phyloP scores from a whole-genome alignment of 768 basidiomycete species.

The Amanita brunnescens region DNA sequence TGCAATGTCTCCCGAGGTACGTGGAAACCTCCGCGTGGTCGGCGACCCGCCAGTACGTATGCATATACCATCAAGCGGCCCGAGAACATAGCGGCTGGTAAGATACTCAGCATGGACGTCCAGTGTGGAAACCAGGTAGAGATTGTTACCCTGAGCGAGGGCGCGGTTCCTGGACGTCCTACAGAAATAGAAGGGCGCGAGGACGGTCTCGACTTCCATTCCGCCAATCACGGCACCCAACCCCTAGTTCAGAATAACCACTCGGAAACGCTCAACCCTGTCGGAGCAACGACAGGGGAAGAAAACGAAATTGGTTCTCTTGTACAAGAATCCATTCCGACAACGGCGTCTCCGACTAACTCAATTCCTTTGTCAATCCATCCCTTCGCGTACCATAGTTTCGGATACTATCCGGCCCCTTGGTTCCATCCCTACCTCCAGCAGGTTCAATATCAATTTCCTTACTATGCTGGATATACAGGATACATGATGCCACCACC shows the following conservation, averaged over 20 bases:
- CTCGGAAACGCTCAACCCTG: background rate
- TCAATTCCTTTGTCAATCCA: background rate
- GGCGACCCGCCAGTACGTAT: constrained; percentile 20
- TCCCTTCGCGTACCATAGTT: constrained; percentile 1
- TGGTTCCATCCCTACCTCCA: constrained; percentile 34
- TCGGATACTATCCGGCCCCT: constrained; percentile 5
- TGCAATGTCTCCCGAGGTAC: constrained; percentile 47
- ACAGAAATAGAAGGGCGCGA: background rate
- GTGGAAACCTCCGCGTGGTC: constrained; percentile 38
- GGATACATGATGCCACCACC: constrained; percentile 21
- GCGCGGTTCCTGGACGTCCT: background rate
- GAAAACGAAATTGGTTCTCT: background rate
- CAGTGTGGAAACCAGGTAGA: background rate
- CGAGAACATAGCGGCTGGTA: background rate
- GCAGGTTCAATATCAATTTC: constrained; percentile 42
- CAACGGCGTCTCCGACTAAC: background rate
- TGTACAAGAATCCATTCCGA: background rate
- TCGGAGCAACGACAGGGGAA: background rate
- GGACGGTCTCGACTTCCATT: background rate
- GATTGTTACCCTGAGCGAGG: background rate
- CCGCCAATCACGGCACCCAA: background rate
- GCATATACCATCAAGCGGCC: background rate
- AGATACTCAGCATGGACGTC: background rate
- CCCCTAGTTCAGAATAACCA: no score
- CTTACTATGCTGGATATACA: constrained; percentile 40